Percentiles rank a stretch among this genome's conserved stretches.
Evolutionary conservation across 805 yeast genomes (phyloP).

Genomic region (Spathaspora passalidarum): DNA sequence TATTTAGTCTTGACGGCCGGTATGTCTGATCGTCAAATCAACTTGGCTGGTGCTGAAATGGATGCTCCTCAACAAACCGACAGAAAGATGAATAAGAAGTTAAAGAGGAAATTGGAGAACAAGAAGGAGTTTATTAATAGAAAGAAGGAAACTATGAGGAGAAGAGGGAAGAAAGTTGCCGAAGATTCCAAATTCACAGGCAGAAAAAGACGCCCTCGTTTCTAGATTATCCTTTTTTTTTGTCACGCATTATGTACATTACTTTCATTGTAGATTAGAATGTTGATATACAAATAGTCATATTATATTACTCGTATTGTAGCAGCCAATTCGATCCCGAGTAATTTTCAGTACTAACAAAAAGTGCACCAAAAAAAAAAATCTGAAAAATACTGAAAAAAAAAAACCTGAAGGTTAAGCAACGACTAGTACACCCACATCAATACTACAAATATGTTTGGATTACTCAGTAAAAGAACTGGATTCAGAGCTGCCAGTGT

Average conservation of each 20-base stretch:
- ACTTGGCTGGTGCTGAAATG: constrained; percentile 76
- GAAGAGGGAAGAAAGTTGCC: constrained; percentile 88
- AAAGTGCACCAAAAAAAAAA: constrained; percentile 4
- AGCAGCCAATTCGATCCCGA: background rate
- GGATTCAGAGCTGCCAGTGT: constrained; percentile 1
- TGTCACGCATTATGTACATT: background rate
- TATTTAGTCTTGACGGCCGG: constrained; percentile 91
- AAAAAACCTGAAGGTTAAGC: constrained; percentile 1
- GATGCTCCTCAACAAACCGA: constrained; percentile 52
- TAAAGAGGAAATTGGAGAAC: constrained; percentile 56
- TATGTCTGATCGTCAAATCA: constrained; percentile 66
- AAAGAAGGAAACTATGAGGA: constrained; percentile 90
- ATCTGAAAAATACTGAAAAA: constrained; percentile 4
- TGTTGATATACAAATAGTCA: background rate
- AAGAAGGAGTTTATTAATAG: constrained; percentile 79
- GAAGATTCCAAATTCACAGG: constrained; percentile 90
- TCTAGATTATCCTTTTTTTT: constrained; percentile 19
- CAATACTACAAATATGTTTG: constrained; percentile 1
- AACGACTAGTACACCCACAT: too few relatives aligned
- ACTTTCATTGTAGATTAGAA: background rate
- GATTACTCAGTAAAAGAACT: background rate
- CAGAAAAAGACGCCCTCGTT: constrained; percentile 52
- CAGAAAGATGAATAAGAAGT: constrained; percentile 36
- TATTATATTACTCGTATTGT: background rate
- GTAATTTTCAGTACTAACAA: constrained; percentile 10